Evolutionary conservation across 768 basidiomycete genomes (phyloP).

Genomic region (Serpula lacrymans): DNA sequence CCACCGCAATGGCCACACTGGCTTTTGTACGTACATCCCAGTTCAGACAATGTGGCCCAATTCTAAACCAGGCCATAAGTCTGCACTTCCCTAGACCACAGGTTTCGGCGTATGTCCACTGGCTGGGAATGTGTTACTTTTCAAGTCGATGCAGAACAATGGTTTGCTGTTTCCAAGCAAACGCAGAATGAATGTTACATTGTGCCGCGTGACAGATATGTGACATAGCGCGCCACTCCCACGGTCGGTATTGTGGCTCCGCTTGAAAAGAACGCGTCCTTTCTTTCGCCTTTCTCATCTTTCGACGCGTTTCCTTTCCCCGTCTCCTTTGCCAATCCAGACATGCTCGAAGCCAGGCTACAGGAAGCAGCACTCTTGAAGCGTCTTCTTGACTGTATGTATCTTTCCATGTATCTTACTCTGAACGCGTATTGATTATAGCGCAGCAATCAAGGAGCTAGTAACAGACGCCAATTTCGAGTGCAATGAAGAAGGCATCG

Average conservation of each 20-base stretch:
- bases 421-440: neutral
- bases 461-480: slow-evolving; percentile 98
- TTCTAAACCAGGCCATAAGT: neutral
- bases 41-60: neutral
- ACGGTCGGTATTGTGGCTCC: slow-evolving; percentile 22
- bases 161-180: neutral
- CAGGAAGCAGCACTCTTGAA: slow-evolving; percentile 86
- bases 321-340: slow-evolving; percentile 10
- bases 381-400: slow-evolving; percentile 87
- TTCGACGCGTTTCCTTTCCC: slow-evolving; percentile 14
- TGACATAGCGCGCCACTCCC: slow-evolving; percentile 25
- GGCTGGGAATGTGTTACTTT: too few relatives aligned
- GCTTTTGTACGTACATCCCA: neutral
- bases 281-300: slow-evolving; percentile 9
- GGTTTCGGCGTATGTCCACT: too few relatives aligned
- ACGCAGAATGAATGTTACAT: slow-evolving; percentile 14
- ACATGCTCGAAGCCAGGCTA: slow-evolving; percentile 90
- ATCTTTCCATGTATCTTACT: neutral
- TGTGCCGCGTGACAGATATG: slow-evolving; percentile 22
- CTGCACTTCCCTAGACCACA: too few relatives aligned
- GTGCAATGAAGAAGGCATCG: slow-evolving; percentile 93
- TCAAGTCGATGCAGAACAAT: neutral
- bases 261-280: slow-evolving; percentile 34
- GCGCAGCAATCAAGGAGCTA: slow-evolving; percentile 90
- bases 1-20: neutral